Base-by-base conservation (phyloP, 1,284 basidiomycete genomes). In the Puccinia hordei region DNA sequence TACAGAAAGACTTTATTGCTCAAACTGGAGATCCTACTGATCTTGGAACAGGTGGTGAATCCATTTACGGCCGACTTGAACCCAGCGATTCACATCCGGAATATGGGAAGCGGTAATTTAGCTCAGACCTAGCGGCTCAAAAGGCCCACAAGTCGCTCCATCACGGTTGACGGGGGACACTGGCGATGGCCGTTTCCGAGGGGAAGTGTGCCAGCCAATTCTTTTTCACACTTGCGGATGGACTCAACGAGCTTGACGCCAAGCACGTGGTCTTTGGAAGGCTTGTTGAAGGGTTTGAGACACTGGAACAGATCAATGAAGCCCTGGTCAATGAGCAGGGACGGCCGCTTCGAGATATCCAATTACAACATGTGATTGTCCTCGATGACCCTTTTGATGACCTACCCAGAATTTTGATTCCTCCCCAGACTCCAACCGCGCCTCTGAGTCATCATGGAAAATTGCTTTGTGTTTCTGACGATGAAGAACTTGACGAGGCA, bases 381-480 rank as follows among this genome's bases (percentile, higher is more conserved):
- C 90, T 99, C 61, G 94, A 93, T 94, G 96, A 99, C 84, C 96
- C 96, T 3, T 98, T 94, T 85, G 90, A 91, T 17, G 95, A 98
- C 84, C 95, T 95, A 19, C 86, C 87, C 49, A 91, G 90, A 15
- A 88, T 95, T 22, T 86, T 90, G 9, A 87, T 91, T 17, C 91
- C 93, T 13, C 90, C 92, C 0, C 88, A 90, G 15, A 91, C 92
- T 0, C 96, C 96, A 0, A 91, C 84, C 2, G 86, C 86, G 15
- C 86, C 86, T 5, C 84, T 85, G 1, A 82, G 82, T 19, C 85
- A 86, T 81, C 82, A 85, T 35, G 76, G 81, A 33, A 81, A 83
- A 53, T 82, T 83, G 15, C 81, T 91, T 2, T 91, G 94, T 33
- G 95, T 98, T 78, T 92, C 90, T 3, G 95, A 96, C 85, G 93